Conservation (phyloP, 2,329 filamentous ascomycete species). For the Trichoderma sp. region DNA sequence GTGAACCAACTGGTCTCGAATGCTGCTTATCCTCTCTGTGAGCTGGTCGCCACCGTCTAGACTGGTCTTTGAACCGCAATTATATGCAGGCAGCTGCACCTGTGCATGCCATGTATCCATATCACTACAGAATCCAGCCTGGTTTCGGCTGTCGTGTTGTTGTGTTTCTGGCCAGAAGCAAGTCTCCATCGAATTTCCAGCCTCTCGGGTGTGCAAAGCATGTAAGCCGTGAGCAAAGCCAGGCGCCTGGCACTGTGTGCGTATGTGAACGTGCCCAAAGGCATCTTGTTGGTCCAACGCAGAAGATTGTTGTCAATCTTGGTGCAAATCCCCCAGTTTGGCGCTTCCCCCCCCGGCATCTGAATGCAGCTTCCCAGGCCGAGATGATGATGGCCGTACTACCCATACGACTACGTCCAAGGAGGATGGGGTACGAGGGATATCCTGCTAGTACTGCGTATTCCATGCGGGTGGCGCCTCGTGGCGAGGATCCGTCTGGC, state of each 20-base stretch:
- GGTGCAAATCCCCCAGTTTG: neutral
- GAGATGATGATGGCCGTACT: neutral
- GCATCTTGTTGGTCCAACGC: constrained; percentile 6
- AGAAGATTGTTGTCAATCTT: constrained; percentile 12
- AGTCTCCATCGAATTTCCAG: constrained; percentile 9
- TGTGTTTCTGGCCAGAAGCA: neutral
- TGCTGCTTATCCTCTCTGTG: neutral
- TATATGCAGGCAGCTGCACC: neutral
- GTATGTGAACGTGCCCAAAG: constrained; percentile 3
- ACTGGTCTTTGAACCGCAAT: constrained; percentile 1
- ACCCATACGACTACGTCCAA: neutral
- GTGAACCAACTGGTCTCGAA: neutral
- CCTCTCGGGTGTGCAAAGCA: constrained; percentile 6
- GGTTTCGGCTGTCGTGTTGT: neutral
- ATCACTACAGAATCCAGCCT: neutral
- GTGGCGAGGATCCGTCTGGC: constrained; percentile 7
- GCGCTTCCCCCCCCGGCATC: constrained; percentile 1
- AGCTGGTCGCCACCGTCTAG: constrained; percentile 3
- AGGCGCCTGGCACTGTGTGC: constrained; percentile 6
- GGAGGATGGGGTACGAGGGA: neutral
- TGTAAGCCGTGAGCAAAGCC: constrained; percentile 4
- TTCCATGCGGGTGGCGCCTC: constrained; percentile 7
- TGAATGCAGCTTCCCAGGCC: constrained; percentile 1
- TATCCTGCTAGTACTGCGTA: neutral
- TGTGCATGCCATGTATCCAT: neutral